A percentile compares a stretch with the other conserved stretches of the same genome.
phyloP scores from a whole-genome alignment of 1,139 yeast genomes.

The Lodderomyces beijingensis region DNA sequence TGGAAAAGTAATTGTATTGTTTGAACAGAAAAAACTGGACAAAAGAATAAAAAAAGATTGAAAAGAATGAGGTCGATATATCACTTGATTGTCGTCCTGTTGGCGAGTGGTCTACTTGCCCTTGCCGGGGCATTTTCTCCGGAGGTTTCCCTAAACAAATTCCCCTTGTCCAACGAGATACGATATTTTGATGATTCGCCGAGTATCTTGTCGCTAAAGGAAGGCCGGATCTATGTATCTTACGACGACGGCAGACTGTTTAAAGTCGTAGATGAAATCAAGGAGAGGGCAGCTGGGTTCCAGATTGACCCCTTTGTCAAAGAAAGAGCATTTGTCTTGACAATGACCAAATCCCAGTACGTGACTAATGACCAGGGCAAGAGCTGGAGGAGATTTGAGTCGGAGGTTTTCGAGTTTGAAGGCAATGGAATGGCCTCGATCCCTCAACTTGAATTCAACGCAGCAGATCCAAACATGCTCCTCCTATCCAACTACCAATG shows the following conservation, averaged over 20 bases:
- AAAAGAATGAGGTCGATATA: no score
- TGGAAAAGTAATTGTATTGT: no score
- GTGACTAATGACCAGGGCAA: conserved; percentile 56
- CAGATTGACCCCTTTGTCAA: conserved; percentile 43
- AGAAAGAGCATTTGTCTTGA: conserved; percentile 51
- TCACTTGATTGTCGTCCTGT: no score
- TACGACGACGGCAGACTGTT: conserved; percentile 58
- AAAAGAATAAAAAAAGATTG: no score
- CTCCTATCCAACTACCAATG: conserved; percentile 39
- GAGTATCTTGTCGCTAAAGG: conserved; percentile 38
- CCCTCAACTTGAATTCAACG: conserved; percentile 33
- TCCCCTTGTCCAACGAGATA: no score
- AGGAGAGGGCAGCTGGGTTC: conserved; percentile 25
- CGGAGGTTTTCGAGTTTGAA: conserved; percentile 12
- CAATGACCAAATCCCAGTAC: conserved; percentile 37
- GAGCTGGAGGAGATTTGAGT: conserved; percentile 48
- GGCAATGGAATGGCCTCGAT: conserved; percentile 10
- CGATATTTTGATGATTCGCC: conserved; percentile 57
- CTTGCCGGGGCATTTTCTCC: no score
- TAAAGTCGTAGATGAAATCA: conserved; percentile 30
- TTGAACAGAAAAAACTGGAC: no score
- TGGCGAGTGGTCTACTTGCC: no score
- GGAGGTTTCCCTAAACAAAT: no score
- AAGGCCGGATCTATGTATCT: conserved; percentile 36
- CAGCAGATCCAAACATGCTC: conserved; percentile 34